phyloP scores from a whole-genome alignment of 1,284 basidiomycete species.

The Heliocybe sulcata region DNA sequence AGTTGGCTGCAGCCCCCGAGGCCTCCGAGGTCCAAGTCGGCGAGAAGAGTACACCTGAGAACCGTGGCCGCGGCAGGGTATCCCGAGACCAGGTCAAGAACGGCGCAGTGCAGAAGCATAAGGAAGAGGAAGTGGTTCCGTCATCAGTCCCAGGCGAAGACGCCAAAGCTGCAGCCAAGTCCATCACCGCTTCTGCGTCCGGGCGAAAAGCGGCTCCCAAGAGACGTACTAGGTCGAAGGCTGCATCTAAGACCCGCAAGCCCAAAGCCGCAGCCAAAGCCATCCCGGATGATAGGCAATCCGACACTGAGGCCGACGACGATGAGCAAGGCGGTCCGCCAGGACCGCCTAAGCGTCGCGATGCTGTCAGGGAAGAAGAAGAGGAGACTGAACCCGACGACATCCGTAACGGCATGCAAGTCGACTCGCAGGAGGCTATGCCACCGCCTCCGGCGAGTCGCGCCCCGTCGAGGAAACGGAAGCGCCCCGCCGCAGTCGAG shows the following conservation, averaged over 20 bases:
- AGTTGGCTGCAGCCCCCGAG: too few relatives aligned
- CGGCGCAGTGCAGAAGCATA: not conserved
- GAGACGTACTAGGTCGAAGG: not conserved
- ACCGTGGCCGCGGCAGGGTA: too few relatives aligned
- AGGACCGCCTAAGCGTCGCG: constrained; percentile 3
- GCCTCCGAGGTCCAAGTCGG: too few relatives aligned
- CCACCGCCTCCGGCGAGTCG: constrained; percentile 6
- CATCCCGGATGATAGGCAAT: not conserved
- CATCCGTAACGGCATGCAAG: constrained; percentile 26
- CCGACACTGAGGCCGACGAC: not conserved
- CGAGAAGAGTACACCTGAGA: too few relatives aligned
- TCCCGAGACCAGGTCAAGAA: not conserved
- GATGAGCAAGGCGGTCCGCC: not conserved
- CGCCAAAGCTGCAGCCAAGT: not conserved
- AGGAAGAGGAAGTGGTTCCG: constrained; percentile 18
- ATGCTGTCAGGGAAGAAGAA: constrained; percentile 16
- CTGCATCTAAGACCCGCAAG: not conserved
- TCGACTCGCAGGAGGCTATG: constrained; percentile 11
- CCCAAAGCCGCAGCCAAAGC: not conserved
- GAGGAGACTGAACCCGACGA: constrained; percentile 39
- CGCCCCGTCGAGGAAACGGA: constrained; percentile 36
- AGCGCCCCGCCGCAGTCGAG: constrained; percentile 23
- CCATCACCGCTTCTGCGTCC: not conserved
- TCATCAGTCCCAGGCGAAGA: constrained; percentile 31
- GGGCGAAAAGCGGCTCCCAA: not conserved